Evolutionary conservation across 2,329 filamentous ascomycete genomes (phyloP).

Genomic region (Sclerotiophoma versabilis): DNA sequence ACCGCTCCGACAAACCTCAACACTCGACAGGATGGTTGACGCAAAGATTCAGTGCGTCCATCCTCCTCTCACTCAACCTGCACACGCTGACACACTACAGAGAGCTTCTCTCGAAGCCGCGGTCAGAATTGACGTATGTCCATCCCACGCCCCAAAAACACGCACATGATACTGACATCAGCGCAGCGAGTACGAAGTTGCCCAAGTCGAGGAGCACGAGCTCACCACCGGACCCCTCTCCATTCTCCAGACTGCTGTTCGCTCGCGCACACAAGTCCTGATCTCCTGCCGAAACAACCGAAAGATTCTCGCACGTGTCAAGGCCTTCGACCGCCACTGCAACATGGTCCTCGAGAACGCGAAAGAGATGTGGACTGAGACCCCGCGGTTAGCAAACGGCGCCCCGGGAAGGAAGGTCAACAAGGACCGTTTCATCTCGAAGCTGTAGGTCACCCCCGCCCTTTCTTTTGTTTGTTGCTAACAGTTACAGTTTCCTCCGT

Average conservation of each 20-base stretch:
- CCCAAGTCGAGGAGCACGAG: slow-evolving; percentile 80
- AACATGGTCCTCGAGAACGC: slow-evolving; percentile 99
- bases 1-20: not conserved
- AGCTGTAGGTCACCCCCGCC: slow-evolving; percentile 72
- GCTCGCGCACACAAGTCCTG: slow-evolving; percentile 92
- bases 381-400: slow-evolving; percentile 78
- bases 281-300: slow-evolving; percentile 98
- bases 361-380: slow-evolving; percentile 99
- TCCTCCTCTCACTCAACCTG: not conserved
- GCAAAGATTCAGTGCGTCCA: slow-evolving; percentile 53
- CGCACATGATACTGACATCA: slow-evolving; percentile 28
- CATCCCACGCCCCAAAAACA: slow-evolving; percentile 5
- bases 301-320: slow-evolving; percentile 95
- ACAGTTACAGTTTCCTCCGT: slow-evolving; percentile 72
- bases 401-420: slow-evolving; percentile 92
- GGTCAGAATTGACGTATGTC: slow-evolving; percentile 87
- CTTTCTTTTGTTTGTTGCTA: slow-evolving; percentile 12
- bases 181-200: slow-evolving; percentile 85
- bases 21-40: slow-evolving; percentile 42
- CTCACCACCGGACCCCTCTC: slow-evolving; percentile 83
- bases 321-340: slow-evolving; percentile 98
- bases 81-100: slow-evolving; percentile 57
- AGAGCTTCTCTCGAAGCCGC: slow-evolving; percentile 87
- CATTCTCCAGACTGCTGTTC: slow-evolving; percentile 95
- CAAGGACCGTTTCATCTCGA: slow-evolving; percentile 98